Evolutionary conservation across 1,284 basidiomycete species (phyloP), one percentile per base, ranked within the genome.

Genomic region (Heterobasidion irregulare): DNA sequence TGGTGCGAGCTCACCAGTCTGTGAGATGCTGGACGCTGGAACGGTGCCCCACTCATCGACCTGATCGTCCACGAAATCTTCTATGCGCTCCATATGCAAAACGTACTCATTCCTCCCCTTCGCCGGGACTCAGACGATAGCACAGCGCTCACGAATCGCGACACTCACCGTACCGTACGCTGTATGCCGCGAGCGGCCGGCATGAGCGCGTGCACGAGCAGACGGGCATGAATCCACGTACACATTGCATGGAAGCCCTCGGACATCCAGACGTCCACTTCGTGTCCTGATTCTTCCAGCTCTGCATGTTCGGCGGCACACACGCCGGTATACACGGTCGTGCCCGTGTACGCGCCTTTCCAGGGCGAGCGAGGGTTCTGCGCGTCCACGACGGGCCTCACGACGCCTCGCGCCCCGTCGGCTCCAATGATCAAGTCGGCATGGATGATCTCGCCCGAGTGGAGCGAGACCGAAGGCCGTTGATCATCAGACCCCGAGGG

Each of bases 311-410:
- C 66, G 0, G 78, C 71, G 2, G 76, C 74, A 16, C 84, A 70
- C n/a, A 78, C 64, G 59, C 76, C 63, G 70, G 81, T 57, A 61
- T 83, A 66, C 63, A 68, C 63, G 57, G 80, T 76, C 61, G 84
- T 81, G 1, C 81, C 82, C 0, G 82, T 83, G 68, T 34, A 70
- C 69, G 1, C 60, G 62, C 50, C 65, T 68, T 15, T 26, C 26
- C 26, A 26, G 26, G 26, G 26, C 26, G 26, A 26, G 26, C 26
- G 4, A 26, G 26, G 26, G 60, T 59, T 16, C 62, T 55, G 0
- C 68, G 26, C 26, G 8, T 70, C 61, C 6, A 83, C 75, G 7
- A 72, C 66, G 47, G 75, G 68, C 52, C 84, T 76, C 8, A 82
- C 66, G 47, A 74, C 59, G 61, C 82, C 83, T 62, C 79, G 70